A percentile compares a stretch with the other conserved stretches of the same genome.
Conservation (phyloP, 2,329 filamentous ascomycete species). For the Myotisia sp. region DNA sequence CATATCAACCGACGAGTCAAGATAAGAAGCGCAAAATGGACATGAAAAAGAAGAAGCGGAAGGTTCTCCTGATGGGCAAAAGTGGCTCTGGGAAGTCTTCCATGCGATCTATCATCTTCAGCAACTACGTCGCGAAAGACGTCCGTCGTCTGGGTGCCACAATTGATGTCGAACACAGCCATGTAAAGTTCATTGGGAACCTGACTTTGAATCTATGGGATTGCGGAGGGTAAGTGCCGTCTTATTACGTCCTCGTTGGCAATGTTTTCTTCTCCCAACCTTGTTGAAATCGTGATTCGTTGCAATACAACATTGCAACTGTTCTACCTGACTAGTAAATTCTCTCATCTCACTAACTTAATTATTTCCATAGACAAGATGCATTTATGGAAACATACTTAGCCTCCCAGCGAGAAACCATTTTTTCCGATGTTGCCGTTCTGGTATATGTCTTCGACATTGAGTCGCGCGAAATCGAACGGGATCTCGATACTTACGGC, state of each 20-base stretch:
- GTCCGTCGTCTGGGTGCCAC: conserved; percentile 85
- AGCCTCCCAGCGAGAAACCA: conserved; percentile 83
- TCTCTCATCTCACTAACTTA: background rate
- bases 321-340: no score
- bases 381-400: conserved; percentile 99
- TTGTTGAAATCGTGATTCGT: no score
- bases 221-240: conserved; percentile 59
- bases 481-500: conserved; percentile 82
- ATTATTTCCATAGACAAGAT: conserved; percentile 54
- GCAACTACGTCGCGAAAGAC: conserved; percentile 95
- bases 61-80: conserved; percentile 84
- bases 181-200: conserved; percentile 97
- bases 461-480: conserved; percentile 84
- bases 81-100: conserved; percentile 95
- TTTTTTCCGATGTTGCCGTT: conserved; percentile 92
- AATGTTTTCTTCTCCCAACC: background rate
- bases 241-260: background rate
- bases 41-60: conserved; percentile 57
- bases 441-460: conserved; percentile 99
- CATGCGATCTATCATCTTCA: conserved; percentile 98
- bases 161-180: conserved; percentile 95
- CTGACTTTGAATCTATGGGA: conserved; percentile 97
- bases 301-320: no score
- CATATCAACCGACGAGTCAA: no score
- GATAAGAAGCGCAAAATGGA: no score